Percentiles rank a stretch among this genome's conserved stretches.
These are phyloP conservation scores for Candida insectalens DNA, from an alignment of 805 yeast genomes.

Conservation along the genomic window DNA sequence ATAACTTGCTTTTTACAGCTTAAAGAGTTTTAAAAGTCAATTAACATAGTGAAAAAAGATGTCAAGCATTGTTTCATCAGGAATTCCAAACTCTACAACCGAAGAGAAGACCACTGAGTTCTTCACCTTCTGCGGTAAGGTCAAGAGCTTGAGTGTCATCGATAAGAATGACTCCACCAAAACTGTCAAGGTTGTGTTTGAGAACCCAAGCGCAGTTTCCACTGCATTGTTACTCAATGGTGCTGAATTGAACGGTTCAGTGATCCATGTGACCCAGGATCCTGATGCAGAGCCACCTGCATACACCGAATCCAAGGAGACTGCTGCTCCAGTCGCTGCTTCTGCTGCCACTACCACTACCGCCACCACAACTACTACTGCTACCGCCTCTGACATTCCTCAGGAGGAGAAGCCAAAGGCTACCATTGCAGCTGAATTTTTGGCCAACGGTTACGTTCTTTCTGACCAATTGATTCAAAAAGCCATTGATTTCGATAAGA, in stretches of 20 bases:
- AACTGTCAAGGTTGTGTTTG: constrained; percentile 43
- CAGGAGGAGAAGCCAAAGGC: constrained; percentile 76
- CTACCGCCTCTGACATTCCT: constrained; percentile 32
- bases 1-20: neutral
- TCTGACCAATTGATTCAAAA: constrained; percentile 51
- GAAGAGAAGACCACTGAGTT: constrained; percentile 50
- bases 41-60: too few relatives aligned
- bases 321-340: constrained; percentile 8
- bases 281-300: constrained; percentile 9
- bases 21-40: too few relatives aligned
- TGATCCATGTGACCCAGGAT: constrained; percentile 36
- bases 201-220: constrained; percentile 47
- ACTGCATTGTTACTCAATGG: constrained; percentile 67
- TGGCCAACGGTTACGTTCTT: constrained; percentile 63
- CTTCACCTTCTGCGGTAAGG: constrained; percentile 66
- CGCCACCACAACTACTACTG: constrained; percentile 9
- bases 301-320: too few relatives aligned
- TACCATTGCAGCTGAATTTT: constrained; percentile 65
- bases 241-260: constrained; percentile 57
- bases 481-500: constrained; percentile 55
- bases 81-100: constrained; percentile 41
- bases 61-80: constrained; percentile 46
- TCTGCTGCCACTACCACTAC: constrained; percentile 1
- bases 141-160: constrained; percentile 25
- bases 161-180: constrained; percentile 25